Conservation (phyloP, 2,329 filamentous ascomycete genomes). For the Sporothrix humicola region DNA sequence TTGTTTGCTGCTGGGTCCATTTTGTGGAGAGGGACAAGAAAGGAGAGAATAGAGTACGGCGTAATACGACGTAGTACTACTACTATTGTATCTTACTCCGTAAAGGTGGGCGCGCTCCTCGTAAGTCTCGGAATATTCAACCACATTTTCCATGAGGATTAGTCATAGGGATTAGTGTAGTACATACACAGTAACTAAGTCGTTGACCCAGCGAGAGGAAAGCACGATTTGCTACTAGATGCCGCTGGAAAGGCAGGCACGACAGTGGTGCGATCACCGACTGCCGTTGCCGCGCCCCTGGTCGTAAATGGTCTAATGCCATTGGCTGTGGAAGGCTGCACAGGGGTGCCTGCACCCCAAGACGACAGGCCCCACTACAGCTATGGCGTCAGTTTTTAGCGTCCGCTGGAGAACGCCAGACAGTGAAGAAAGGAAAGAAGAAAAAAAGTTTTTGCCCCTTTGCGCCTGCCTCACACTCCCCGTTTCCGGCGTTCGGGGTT, state of each 20-base stretch:
- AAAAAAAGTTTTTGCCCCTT: conserved; percentile 3
- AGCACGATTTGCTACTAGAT: conserved; percentile 14
- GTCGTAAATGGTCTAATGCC: conserved; percentile 31
- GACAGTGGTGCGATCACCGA: conserved; percentile 26
- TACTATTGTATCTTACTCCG: too few relatives aligned
- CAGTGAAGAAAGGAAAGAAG: conserved; percentile 23
- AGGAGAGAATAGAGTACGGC: background rate
- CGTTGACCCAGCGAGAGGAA: conserved; percentile 1
- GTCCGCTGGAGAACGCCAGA: background rate
- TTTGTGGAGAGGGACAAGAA: background rate
- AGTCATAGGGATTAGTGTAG: too few relatives aligned
- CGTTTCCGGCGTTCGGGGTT: conserved; percentile 16
- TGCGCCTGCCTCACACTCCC: background rate
- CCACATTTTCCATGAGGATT: too few relatives aligned
- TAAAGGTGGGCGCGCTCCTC: background rate
- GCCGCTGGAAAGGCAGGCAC: background rate
- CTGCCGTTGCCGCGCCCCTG: conserved; percentile 25
- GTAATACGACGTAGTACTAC: background rate
- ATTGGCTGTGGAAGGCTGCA: conserved; percentile 24
- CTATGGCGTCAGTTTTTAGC: conserved; percentile 38
- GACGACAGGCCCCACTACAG: conserved; percentile 30
- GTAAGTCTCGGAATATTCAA: too few relatives aligned
- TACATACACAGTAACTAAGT: too few relatives aligned
- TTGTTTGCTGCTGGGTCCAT: background rate
- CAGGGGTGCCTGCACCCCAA: background rate